Evolutionary conservation across 495 filamentous ascomycete species (phyloP).

Genomic region (Xylaria castorea): DNA sequence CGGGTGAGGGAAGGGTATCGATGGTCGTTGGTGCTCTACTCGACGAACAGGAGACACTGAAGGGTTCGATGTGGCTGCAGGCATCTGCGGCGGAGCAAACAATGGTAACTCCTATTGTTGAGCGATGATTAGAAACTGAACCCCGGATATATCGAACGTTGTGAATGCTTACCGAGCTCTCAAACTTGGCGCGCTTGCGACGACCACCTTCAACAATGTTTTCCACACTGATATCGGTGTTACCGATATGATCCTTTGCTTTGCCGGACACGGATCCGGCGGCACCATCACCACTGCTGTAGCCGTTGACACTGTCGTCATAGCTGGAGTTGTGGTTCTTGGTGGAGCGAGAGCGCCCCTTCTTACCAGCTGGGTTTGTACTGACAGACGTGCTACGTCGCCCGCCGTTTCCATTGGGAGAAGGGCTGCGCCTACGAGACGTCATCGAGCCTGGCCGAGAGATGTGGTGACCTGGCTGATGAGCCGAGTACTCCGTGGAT

Average conservation of each 20-base stretch:
- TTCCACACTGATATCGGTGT: constrained; percentile 94
- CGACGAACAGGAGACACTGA: constrained; percentile 92
- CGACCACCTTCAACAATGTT: constrained; percentile 98
- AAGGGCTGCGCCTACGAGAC: constrained; percentile 80
- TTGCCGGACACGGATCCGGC: constrained; percentile 76
- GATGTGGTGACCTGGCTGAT: constrained; percentile 62
- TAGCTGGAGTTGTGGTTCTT: constrained; percentile 76
- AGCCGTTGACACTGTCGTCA: constrained; percentile 70
- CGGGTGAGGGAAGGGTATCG: constrained; percentile 73
- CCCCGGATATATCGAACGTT: constrained; percentile 24
- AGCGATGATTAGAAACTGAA: constrained; percentile 28
- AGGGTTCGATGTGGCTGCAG: constrained; percentile 83
- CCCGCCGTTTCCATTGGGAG: constrained; percentile 74
- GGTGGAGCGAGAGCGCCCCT: constrained; percentile 67
- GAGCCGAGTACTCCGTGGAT: constrained; percentile 53
- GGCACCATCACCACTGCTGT: constrained; percentile 82
- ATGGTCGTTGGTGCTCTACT: constrained; percentile 56
- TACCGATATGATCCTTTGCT: constrained; percentile 82
- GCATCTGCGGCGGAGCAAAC: constrained; percentile 92
- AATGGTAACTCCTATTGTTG: constrained; percentile 82
- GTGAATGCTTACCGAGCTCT: constrained; percentile 80
- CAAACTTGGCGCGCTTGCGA: constrained; percentile 95
- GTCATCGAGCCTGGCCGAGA: constrained; percentile 71
- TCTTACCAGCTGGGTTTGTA: constrained; percentile 61
- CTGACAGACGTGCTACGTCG: constrained; percentile 79